These are phyloP conservation scores for Acmispon strigosus DNA, from an alignment of 306 rosid species.

Conservation along the genomic window DNA sequence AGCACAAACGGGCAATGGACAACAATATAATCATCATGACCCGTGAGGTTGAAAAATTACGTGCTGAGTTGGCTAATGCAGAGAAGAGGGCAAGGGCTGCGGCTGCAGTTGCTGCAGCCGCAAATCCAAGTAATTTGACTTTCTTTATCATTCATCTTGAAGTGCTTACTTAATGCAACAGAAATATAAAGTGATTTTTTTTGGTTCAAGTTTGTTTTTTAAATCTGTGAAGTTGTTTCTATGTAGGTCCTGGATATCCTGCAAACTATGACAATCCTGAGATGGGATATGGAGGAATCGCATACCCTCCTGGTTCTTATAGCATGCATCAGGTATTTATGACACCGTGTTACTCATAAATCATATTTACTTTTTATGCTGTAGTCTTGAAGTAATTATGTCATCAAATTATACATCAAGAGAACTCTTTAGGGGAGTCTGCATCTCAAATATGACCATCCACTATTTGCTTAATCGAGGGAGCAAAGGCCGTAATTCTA, in stretches of 20 bases:
- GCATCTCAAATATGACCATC: not conserved
- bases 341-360: not conserved
- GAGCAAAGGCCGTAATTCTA: not conserved
- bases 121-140: conserved; percentile 54
- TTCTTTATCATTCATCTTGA: not conserved
- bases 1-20: conserved; percentile 56
- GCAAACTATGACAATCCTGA: conserved; percentile 42
- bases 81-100: conserved; percentile 73
- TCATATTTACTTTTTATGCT: not conserved
- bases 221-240: conserved; percentile 8
- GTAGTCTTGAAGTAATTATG: not conserved
- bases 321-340: conserved; percentile 50
- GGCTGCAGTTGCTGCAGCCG: conserved; percentile 35
- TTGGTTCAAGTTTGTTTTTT: not conserved
- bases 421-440: not conserved
- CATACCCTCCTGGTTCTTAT: conserved; percentile 47
- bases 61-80: conserved; percentile 72
- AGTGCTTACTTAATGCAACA: not conserved
- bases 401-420: not conserved
- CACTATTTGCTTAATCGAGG: not conserved
- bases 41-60: conserved; percentile 65
- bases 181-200: not conserved
- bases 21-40: conserved; percentile 54
- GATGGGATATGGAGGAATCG: conserved; percentile 41
- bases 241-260: conserved; percentile 52